Evolutionary conservation across 257 asterid genomes (phyloP).

Genomic region (Lycium barbarum): DNA sequence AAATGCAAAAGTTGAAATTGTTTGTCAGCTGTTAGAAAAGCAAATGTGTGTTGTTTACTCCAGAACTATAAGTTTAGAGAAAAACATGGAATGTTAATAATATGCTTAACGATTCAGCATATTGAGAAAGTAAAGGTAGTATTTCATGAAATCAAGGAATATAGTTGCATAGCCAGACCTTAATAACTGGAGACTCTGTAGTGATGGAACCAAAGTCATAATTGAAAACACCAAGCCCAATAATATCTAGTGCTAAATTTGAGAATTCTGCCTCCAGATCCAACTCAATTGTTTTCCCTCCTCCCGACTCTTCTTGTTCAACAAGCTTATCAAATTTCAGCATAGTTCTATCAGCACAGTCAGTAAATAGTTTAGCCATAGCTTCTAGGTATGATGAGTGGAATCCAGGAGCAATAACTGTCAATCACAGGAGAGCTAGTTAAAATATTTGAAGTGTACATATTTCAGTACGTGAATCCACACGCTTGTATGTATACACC

Average conservation of each 20-base stretch:
- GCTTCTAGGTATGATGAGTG: conserved; percentile 94
- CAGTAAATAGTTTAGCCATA: conserved; percentile 82
- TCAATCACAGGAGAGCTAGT: conserved; percentile 13
- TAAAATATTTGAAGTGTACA: neutral
- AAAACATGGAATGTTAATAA: neutral
- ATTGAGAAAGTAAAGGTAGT: conserved; percentile 10
- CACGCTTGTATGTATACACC: neutral
- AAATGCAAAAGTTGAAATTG: neutral
- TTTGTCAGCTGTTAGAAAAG: conserved; percentile 7
- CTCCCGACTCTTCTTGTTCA: conserved; percentile 56
- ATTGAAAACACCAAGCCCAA: conserved; percentile 93
- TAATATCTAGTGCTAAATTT: conserved; percentile 90
- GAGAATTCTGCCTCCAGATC: conserved; percentile 97
- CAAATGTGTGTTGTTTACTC: neutral
- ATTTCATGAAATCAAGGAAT: conserved; percentile 25
- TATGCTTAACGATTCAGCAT: neutral
- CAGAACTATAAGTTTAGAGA: neutral
- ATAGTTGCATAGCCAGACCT: conserved; percentile 53
- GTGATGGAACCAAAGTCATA: conserved; percentile 95
- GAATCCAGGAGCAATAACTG: conserved; percentile 97
- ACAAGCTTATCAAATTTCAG: conserved; percentile 73
- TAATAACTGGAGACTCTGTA: conserved; percentile 93
- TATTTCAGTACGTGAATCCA: neutral
- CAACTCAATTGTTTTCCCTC: conserved; percentile 61
- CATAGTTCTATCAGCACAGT: conserved; percentile 79